These are phyloP conservation scores for Stemphylium vesicarium DNA, from an alignment of 2,329 filamentous ascomycete genomes.

Conservation along the genomic window DNA sequence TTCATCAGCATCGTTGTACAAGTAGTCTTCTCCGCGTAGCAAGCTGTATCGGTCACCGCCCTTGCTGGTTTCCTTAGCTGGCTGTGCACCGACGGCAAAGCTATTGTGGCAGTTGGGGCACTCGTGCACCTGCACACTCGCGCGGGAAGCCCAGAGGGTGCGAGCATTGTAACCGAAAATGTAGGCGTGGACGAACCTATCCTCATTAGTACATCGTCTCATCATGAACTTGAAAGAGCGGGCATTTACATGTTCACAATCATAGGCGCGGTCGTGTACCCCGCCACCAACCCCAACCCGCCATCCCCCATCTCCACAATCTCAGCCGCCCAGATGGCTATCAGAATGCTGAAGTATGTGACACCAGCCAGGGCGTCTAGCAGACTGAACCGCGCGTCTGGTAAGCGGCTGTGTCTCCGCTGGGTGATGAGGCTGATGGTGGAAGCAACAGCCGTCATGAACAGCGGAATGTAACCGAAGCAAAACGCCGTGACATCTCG, in stretches of 20 bases:
- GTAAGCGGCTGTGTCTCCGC: constrained; percentile 5
- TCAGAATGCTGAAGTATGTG: constrained; percentile 16
- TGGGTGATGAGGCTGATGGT: constrained; percentile 2
- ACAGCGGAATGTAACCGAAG: constrained; percentile 26
- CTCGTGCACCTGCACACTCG: constrained; percentile 7
- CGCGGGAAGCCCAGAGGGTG: neutral
- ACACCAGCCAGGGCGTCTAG: constrained; percentile 11
- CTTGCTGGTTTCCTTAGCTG: constrained; percentile 3
- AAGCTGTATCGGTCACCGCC: constrained; percentile 21
- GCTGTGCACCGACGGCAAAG: neutral
- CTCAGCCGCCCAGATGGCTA: constrained; percentile 22
- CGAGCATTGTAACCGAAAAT: constrained; percentile 14
- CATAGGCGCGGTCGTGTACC: constrained; percentile 26
- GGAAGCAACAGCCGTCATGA: constrained; percentile 15
- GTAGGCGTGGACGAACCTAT: constrained; percentile 21
- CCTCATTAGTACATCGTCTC: neutral
- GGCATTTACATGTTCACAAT: constrained; percentile 31
- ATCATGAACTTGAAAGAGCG: neutral
- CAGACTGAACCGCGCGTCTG: constrained; percentile 7
- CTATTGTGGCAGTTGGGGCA: constrained; percentile 27
- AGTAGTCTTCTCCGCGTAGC: constrained; percentile 25
- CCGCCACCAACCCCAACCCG: constrained; percentile 19
- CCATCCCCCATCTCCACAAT: neutral
- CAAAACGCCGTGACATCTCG: constrained; percentile 13
- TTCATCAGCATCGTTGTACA: constrained; percentile 23